phyloP scores from a whole-genome alignment of 1,284 basidiomycete genomes.

The Leccinum pallidistipes region DNA sequence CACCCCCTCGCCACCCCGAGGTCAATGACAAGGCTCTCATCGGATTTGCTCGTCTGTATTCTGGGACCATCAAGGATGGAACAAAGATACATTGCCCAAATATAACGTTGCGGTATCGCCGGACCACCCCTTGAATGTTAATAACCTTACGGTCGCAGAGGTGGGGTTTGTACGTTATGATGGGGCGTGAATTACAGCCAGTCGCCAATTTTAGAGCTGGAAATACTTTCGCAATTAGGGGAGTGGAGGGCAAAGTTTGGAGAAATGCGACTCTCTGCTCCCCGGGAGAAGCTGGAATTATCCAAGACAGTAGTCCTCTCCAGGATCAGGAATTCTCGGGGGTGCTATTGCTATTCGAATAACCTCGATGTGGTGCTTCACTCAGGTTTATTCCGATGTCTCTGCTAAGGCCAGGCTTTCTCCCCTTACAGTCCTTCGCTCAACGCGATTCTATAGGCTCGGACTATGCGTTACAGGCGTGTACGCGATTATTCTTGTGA shows the following conservation, averaged over 20 bases:
- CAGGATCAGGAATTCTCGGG: slow-evolving; percentile 63
- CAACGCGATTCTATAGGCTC: slow-evolving; percentile 43
- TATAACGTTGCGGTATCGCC: slow-evolving; percentile 74
- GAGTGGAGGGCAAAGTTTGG: slow-evolving; percentile 89
- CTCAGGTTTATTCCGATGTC: slow-evolving; percentile 19
- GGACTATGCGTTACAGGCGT: slow-evolving; percentile 67
- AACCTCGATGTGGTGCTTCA: no score
- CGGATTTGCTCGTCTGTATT: slow-evolving; percentile 94
- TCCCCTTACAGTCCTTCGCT: not conserved
- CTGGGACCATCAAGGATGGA: slow-evolving; percentile 76
- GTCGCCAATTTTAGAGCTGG: slow-evolving; percentile 90
- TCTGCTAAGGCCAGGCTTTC: slow-evolving; percentile 26
- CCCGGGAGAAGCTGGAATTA: slow-evolving; percentile 47
- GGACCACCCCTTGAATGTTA: slow-evolving; percentile 69
- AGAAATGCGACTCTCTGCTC: slow-evolving; percentile 91
- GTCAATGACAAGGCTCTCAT: slow-evolving; percentile 66
- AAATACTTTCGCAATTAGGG: slow-evolving; percentile 93
- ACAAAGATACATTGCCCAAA: slow-evolving; percentile 83
- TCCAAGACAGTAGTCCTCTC: slow-evolving; percentile 36
- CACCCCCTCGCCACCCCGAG: slow-evolving; percentile 9
- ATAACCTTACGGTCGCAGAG: slow-evolving; percentile 61
- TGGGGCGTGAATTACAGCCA: slow-evolving; percentile 91
- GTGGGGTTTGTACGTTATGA: slow-evolving; percentile 94
- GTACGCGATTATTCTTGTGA: slow-evolving; percentile 77
- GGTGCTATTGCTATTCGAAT: slow-evolving; percentile 57